phyloP scores from a whole-genome alignment of 2,329 filamentous ascomycete genomes.

The Colletotrichum orchidophilum region DNA sequence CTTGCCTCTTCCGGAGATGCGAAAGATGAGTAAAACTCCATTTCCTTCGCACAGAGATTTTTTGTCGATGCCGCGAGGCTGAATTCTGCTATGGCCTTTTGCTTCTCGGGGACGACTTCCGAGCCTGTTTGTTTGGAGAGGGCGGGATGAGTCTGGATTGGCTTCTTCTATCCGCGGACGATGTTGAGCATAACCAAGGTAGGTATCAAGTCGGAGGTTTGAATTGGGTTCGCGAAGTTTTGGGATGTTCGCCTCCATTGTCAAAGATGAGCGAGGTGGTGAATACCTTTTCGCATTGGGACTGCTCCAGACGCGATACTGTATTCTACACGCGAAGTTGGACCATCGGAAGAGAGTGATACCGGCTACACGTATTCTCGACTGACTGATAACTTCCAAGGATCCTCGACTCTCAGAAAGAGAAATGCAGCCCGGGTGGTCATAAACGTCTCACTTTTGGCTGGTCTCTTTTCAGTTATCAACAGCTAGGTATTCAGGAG shows the following conservation, averaged over 20 bases:
- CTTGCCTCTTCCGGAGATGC: not conserved
- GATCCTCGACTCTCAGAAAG: too few species aligned
- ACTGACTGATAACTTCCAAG: too few species aligned
- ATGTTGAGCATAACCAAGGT: not conserved
- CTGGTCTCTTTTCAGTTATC: not conserved
- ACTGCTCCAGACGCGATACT: not conserved
- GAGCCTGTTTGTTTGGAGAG: not conserved
- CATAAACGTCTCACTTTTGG: not conserved
- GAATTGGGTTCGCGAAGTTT: not conserved
- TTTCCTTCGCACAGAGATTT: not conserved
- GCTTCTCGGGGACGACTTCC: not conserved
- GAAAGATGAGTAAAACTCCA: not conserved
- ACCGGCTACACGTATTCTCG: too few species aligned
- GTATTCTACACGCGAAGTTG: not conserved
- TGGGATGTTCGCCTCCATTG: not conserved
- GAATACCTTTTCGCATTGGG: not conserved
- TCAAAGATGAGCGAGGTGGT: not conserved
- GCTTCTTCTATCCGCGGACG: not conserved
- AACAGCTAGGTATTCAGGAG: too few species aligned
- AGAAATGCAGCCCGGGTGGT: too few species aligned
- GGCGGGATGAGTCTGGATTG: not conserved
- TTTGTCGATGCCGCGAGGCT: not conserved
- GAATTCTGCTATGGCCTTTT: not conserved
- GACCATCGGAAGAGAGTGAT: not conserved
- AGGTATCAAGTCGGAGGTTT: not conserved